These are phyloP conservation scores for Zygosaccharomyces pseudorouxii DNA, from an alignment of 805 yeast genomes.

Conservation along the genomic window DNA sequence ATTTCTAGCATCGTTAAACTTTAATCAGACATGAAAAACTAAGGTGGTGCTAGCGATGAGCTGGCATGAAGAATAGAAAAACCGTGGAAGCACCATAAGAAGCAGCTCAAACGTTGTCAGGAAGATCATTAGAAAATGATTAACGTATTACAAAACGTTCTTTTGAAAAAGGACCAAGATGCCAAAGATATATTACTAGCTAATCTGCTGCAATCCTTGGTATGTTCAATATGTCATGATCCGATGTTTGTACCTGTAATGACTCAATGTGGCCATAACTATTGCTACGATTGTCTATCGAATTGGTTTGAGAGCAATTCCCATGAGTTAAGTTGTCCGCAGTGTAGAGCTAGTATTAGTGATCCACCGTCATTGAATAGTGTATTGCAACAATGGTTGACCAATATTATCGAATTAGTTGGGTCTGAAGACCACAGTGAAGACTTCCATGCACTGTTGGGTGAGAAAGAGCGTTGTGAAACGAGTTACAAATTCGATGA, in stretches of 20 bases:
- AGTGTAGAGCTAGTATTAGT: slow-evolving; percentile 51
- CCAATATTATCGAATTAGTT: slow-evolving; percentile 38
- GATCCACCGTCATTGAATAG: slow-evolving; percentile 51
- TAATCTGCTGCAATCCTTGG: slow-evolving; percentile 28
- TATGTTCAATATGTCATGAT: slow-evolving; percentile 67
- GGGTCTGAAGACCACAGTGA: slow-evolving; percentile 31
- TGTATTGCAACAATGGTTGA: slow-evolving; percentile 45
- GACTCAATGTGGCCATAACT: slow-evolving; percentile 67
- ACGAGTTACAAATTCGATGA: slow-evolving; percentile 18
- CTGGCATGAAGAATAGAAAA: not conserved
- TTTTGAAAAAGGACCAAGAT: slow-evolving; percentile 12
- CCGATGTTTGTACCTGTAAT: slow-evolving; percentile 61
- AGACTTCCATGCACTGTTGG: slow-evolving; percentile 8
- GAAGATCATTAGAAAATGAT: not conserved
- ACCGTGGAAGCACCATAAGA: not conserved
- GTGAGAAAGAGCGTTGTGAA: slow-evolving; percentile 20
- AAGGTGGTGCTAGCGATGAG: not conserved
- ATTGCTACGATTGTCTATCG: slow-evolving; percentile 61
- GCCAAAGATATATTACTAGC: slow-evolving; percentile 14
- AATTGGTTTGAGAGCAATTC: slow-evolving; percentile 50
- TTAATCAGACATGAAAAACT: slow-evolving; percentile 1
- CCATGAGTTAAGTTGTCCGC: slow-evolving; percentile 56
- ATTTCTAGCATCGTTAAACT: too few species aligned
- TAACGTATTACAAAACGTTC: slow-evolving; percentile 6
- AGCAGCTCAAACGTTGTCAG: not conserved